Evolutionary conservation across 805 yeast species (phyloP).

Genomic region (Metschnikowia cerradonensis): DNA sequence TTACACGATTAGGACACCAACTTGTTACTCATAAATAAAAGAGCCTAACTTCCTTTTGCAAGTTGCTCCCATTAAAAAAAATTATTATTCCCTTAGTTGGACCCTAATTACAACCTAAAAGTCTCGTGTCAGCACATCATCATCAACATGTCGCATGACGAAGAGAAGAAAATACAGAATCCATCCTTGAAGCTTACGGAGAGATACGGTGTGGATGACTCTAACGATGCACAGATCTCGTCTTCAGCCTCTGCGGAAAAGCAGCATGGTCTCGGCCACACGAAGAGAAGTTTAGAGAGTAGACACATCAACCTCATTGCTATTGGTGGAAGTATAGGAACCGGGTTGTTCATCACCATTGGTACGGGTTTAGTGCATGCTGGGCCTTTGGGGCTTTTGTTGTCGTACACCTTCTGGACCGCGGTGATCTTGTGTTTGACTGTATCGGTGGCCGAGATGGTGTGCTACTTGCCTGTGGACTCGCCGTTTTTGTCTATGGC

Average conservation of each 20-base stretch:
- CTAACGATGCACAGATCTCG: slow-evolving; percentile 8
- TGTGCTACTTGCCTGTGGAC: slow-evolving; percentile 32
- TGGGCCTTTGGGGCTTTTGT: slow-evolving; percentile 33
- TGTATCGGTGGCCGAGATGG: slow-evolving; percentile 38
- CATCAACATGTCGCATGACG: neutral
- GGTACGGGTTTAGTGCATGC: slow-evolving; percentile 29
- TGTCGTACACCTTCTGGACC: slow-evolving; percentile 32
- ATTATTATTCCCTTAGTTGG: neutral
- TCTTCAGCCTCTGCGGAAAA: slow-evolving; percentile 1
- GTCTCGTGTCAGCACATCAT: neutral
- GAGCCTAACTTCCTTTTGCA: neutral
- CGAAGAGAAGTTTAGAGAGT: slow-evolving; percentile 17
- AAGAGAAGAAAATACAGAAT: slow-evolving; percentile 9
- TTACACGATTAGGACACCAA: neutral
- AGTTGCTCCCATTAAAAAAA: neutral
- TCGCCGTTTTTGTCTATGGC: slow-evolving; percentile 37
- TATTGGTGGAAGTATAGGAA: slow-evolving; percentile 40
- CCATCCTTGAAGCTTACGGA: slow-evolving; percentile 5
- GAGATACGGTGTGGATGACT: slow-evolving; percentile 8
- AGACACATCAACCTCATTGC: slow-evolving; percentile 39
- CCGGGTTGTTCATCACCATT: slow-evolving; percentile 35
- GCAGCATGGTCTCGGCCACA: slow-evolving; percentile 5
- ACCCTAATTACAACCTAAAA: too few relatives aligned
- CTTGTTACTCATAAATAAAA: neutral
- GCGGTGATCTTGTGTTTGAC: slow-evolving; percentile 28